Percentiles rank a stretch among this genome's conserved stretches.
These are phyloP conservation scores for Ogataea hybrid DNA, from an alignment of 1,139 yeast species.

Conservation along the genomic window DNA sequence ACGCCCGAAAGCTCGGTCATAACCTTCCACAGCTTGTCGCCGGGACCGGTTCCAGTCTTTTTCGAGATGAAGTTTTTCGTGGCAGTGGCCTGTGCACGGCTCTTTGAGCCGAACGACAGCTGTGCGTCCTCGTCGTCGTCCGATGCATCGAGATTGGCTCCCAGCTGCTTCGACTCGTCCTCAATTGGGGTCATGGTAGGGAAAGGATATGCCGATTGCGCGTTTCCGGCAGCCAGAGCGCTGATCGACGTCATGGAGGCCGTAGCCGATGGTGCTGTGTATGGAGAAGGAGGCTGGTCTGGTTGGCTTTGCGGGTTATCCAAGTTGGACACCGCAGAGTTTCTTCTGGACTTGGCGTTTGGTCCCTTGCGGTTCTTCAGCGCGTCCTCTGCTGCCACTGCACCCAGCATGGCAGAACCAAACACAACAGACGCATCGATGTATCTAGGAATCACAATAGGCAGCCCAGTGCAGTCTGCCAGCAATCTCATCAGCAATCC, in stretches of 20 bases:
- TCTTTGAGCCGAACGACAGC: slow-evolving; percentile 59
- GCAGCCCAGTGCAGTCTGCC: slow-evolving; percentile 91
- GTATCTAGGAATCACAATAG: slow-evolving; percentile 90
- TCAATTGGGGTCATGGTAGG: slow-evolving; percentile 55
- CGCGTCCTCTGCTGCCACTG: slow-evolving; percentile 76
- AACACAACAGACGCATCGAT: slow-evolving; percentile 97
- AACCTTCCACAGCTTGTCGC: slow-evolving; percentile 74
- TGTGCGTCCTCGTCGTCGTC: slow-evolving; percentile 41
- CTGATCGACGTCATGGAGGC: slow-evolving; percentile 56
- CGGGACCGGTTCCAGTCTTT: slow-evolving; percentile 33
- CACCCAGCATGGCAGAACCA: slow-evolving; percentile 93
- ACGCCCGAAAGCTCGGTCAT: slow-evolving; percentile 85
- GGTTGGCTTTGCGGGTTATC: slow-evolving; percentile 6
- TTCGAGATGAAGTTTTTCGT: slow-evolving; percentile 31
- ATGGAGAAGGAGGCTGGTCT: slow-evolving; percentile 53
- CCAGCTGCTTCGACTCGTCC: slow-evolving; percentile 41
- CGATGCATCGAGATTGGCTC: slow-evolving; percentile 21
- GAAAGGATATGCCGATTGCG: slow-evolving; percentile 48
- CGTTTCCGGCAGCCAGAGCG: slow-evolving; percentile 47
- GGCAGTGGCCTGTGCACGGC: slow-evolving; percentile 42
- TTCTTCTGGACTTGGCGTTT: slow-evolving; percentile 19
- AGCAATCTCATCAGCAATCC: slow-evolving; percentile 81
- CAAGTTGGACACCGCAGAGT: slow-evolving; percentile 18
- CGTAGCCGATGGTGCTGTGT: slow-evolving; percentile 73
- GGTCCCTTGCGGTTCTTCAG: slow-evolving; percentile 30